Evolutionary conservation across 331 rosid species (phyloP), one percentile per base, ranked within the genome.

Genomic region (Acacia concinna): DNA sequence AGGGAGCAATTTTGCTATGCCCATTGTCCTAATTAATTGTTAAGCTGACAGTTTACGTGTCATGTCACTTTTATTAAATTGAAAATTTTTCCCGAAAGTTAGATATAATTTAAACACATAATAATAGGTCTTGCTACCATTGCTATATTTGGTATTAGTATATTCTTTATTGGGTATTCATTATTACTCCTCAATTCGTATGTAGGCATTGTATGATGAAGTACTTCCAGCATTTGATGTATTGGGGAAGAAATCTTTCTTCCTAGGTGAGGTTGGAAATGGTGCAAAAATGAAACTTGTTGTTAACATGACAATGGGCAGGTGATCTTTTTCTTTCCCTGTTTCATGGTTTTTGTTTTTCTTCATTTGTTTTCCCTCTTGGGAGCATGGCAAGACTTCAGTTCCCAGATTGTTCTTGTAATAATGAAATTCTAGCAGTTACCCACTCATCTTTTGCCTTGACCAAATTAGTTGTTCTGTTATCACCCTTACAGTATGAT

Each of bases 251-350:
- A 89, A 86, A 68, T 89, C 96, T 67, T 94, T 94, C 89, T 92
- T 81, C 84, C 83, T 94, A 49, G 98, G 98, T 56, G 87, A 92
- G 85, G 96, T 94, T 70, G 98, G 98, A 84, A 92, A 92, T 73
- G 97, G 98, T 78, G 98, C 98, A 66, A 90, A 88, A 87, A 94
- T 94, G 98, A 94, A 94, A 84, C 97, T 94, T 56, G 97, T 94
- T 10, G 97, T 92, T 77, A 94, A 94, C 86, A 94, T 94, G 98
- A 87, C 93, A 84, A 94, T 94, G 98, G 98, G 98, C 77, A 94
- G 98, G 98, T 94, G 83, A 44, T 67, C 52, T 34, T 76, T 78
- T 63, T 64, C 47, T 71, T 78, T 59, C 51, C 41, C 52, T 25
- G 38, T 62, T 62, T 7, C 25, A 6, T 31, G 30, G 21, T 5